These are phyloP conservation scores for Austroboletus festivus DNA, from an alignment of 768 basidiomycete species.

Conservation along the genomic window DNA sequence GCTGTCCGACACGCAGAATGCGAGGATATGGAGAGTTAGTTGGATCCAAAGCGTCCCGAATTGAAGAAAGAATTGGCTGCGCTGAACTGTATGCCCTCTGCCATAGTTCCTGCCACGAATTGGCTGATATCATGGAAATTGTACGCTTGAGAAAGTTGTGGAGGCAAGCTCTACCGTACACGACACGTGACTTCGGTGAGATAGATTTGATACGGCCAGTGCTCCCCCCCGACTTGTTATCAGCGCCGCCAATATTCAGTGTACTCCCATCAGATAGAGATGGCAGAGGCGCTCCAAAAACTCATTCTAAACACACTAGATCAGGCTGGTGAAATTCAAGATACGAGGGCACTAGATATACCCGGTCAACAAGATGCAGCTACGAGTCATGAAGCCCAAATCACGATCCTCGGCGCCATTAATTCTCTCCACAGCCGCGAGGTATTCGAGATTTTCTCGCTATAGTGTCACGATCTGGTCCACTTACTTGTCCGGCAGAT, in stretches of 20 bases:
- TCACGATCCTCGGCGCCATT: constrained; percentile 81
- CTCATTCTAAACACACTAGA: constrained; percentile 74
- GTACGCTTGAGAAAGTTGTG: no score
- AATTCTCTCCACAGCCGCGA: constrained; percentile 88
- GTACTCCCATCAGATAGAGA: constrained; percentile 22
- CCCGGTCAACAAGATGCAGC: constrained; percentile 61
- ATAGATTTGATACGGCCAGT: no score
- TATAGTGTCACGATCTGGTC: constrained; percentile 3
- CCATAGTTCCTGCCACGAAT: constrained; percentile 38
- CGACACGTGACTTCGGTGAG: constrained; percentile 18
- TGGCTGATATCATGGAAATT: no score
- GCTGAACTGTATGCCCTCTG: constrained; percentile 65
- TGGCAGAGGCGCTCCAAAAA: constrained; percentile 80
- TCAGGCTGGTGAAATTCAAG: constrained; percentile 49
- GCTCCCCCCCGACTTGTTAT: no score
- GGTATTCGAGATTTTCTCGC: no score
- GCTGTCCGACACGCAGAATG: constrained; percentile 81
- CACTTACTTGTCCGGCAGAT: constrained; percentile 51
- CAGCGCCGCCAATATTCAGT: neutral
- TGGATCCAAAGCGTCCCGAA: constrained; percentile 40
- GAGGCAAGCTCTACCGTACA: no score
- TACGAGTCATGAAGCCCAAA: constrained; percentile 72
- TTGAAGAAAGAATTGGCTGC: constrained; percentile 49
- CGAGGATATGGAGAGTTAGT: constrained; percentile 37
- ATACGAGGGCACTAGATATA: constrained; percentile 65